Base-by-base conservation (phyloP, 2,329 filamentous ascomycete genomes). In the Ophiostoma sp. region DNA sequence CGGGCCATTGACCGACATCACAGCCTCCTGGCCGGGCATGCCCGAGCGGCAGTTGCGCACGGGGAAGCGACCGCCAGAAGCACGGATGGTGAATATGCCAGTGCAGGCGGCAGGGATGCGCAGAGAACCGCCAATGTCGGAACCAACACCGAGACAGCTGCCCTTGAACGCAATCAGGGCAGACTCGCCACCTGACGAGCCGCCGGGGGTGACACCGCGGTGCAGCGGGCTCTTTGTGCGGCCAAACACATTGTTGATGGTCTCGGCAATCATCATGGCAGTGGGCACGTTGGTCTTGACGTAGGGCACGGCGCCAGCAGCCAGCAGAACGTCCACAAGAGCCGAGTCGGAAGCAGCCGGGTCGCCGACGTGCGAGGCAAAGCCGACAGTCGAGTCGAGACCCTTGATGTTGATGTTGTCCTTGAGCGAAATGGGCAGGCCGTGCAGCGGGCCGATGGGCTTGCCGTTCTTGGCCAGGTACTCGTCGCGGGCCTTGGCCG, bases 241-340 rank as follows among this genome's bases (percentile, higher is more conserved):
- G 8, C 87, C 88, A 72, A 87, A 86, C 1, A 85, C 80, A 72
- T 89, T 88, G 76, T 89, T 90, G 16, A 88, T 84, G 1, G 81
- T 84, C 74, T 90, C 88, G 12, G 86, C 83, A 66, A 89, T 88
- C 87, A 90, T 89, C 82, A 89, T 87, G 12, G 86, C 70, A 1
- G 85, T 88, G 0, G 84, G 83, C 4, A 85, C 80, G 71, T 83
- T 85, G 0, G 84, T 86, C 77, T 86, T 85, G 71, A 83, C 82
- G 73, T 84, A 85, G 71, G 84, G 79, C 41, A 87, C 78, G 11
- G 84, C 84, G 5, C 85, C 85, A 2, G 81, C 79, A 0, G 74
- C 76, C 58, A 79, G 75, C 0, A 86, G 77, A 0, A 85, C 70
- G 8, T 75, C 71, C 1, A 77, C 78, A 0, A 83, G 75, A 3